These are phyloP conservation scores for Rhododendron griersonianum DNA, from an alignment of 148 eudicot genomes.

Conservation along the genomic window DNA sequence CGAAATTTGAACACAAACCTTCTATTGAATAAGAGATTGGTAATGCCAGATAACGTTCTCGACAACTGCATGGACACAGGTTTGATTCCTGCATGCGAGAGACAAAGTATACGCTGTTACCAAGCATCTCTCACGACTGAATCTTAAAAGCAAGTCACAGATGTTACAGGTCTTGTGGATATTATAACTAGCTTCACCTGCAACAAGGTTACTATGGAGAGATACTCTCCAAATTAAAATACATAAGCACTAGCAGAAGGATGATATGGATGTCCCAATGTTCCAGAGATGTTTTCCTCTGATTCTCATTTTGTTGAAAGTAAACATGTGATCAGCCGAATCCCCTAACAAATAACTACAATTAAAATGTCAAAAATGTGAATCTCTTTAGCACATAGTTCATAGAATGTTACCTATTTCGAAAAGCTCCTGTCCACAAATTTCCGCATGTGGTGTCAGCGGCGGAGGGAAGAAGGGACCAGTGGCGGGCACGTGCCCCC, in stretches of 20 bases:
- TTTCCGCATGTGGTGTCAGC: no score
- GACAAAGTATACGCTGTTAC: background rate
- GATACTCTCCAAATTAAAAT: background rate
- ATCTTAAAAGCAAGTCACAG: background rate
- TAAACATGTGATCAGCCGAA: background rate
- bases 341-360: background rate
- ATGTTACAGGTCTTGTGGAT: background rate
- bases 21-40: slow-evolving; percentile 68
- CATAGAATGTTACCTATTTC: no score
- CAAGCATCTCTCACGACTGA: background rate
- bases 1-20: slow-evolving; percentile 30
- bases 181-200: background rate
- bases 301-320: background rate
- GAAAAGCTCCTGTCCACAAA: no score
- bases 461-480: no score
- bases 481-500: no score
- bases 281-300: background rate
- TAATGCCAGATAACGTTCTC: slow-evolving; percentile 53
- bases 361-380: background rate
- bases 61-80: slow-evolving; percentile 54
- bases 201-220: background rate
- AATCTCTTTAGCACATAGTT: background rate
- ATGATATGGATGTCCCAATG: background rate
- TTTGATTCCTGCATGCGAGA: slow-evolving; percentile 42
- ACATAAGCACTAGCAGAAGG: background rate